Conservation (phyloP, 345 rosid species). For the Syzygium jambos region DNA sequence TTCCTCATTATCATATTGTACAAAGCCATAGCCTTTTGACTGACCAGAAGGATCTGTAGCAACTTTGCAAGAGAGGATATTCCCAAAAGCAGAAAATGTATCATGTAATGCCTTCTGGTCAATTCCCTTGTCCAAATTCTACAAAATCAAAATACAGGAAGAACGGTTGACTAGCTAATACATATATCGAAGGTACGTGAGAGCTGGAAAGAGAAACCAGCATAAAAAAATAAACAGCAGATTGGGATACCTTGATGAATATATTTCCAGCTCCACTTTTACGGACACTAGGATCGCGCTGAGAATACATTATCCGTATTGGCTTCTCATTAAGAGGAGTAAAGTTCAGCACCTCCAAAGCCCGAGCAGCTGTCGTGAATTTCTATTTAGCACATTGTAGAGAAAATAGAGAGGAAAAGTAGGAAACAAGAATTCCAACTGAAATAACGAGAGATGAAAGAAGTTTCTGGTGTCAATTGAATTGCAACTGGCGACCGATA, state of each 20-base stretch:
- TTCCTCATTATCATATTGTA: conserved; percentile 77
- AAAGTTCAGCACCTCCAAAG: conserved; percentile 70
- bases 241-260: conserved; percentile 59
- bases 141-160: conserved; percentile 8
- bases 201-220: background rate
- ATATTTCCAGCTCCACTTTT: conserved; percentile 96
- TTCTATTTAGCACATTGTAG: background rate
- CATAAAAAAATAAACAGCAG: background rate
- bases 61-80: conserved; percentile 83
- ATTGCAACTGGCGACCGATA: background rate
- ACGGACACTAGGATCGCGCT: conserved; percentile 64
- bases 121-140: conserved; percentile 83
- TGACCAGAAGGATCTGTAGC: conserved; percentile 81
- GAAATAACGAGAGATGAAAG: background rate
- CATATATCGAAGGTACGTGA: background rate
- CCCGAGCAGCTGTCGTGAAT: conserved; percentile 60
- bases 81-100: conserved; percentile 77
- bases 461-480: background rate
- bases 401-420: background rate
- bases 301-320: conserved; percentile 82
- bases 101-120: conserved; percentile 91
- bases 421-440: background rate
- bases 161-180: background rate
- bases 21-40: conserved; percentile 94
- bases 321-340: conserved; percentile 69